Evolutionary conservation across 495 filamentous ascomycete species (phyloP), one percentile per base, ranked within the genome.

Genomic region (Cercophora newfieldiana): DNA sequence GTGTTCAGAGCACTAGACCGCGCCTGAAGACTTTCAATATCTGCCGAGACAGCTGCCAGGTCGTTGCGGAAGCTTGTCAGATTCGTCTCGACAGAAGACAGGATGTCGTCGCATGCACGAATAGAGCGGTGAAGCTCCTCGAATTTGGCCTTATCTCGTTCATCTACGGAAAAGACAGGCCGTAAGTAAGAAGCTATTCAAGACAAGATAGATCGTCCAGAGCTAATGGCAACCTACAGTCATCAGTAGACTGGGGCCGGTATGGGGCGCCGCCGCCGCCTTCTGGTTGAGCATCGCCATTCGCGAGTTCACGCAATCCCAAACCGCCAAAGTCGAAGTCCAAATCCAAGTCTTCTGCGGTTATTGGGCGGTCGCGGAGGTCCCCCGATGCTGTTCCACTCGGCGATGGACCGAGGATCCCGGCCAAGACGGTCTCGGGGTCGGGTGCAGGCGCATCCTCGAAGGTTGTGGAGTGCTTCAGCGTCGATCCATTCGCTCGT

Each of bases 91-190:
- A 99, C 94, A 1, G 96, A 96, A 72, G 87, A 90, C 48, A 97
- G 87, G 49, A 99, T 92, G 70, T 96, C 91, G 76, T 99, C 94
- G 74, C 95, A 98, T 29, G 91, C 91, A 75, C 84, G 75, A 67
- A 99, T 97, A 7, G 93, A 93, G 60, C 85, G 87, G 74, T 98
- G 95, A 31, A 99, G 82, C 54, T 97, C 93, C 75, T 97, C 88
- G 69, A 96, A 97, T 69, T 91, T 96, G 68, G 90, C 85, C 71
- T 91, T 91, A 59, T 97, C 93, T 72, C 85, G 83, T 73, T 97
- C 91, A 76, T 91, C 91, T 94, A 66, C 60, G 51, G 64, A 65
- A 60, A 50, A 59, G 53, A 53, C 18, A 12, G 6, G 2, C 24
- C 56, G 72, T 77, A 66, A 75, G 71, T 68, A 70, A 66, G 68